Percentiles rank a stretch among this genome's conserved stretches.
Evolutionary conservation across 129 eudicot genomes (phyloP).

Genomic region (Saussurea involucrata): DNA sequence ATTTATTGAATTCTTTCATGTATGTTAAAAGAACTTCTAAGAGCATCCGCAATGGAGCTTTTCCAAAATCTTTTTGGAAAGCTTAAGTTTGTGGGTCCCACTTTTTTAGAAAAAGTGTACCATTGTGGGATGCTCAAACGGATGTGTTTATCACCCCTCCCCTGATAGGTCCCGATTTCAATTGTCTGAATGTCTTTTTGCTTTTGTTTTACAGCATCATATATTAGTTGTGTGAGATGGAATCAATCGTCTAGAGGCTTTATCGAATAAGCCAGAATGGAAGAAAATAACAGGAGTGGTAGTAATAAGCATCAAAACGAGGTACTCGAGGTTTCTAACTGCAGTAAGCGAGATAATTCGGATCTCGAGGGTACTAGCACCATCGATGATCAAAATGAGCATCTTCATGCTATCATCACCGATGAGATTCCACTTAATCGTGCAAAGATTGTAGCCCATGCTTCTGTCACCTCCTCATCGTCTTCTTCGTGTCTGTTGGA

Average conservation of each 20-base stretch:
- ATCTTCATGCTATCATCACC: background rate
- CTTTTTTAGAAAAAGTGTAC: too few species aligned
- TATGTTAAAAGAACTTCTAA: background rate
- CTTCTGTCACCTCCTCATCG: constrained; percentile 27
- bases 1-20: background rate
- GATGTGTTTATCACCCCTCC: background rate
- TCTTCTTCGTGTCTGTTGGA: constrained; percentile 21
- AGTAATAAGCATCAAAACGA: background rate
- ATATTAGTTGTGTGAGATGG: background rate
- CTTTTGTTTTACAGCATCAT: background rate
- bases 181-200: background rate
- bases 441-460: background rate
- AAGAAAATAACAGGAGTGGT: background rate
- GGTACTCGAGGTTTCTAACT: background rate
- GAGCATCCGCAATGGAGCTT: background rate
- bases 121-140: background rate
- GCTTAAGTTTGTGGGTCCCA: background rate
- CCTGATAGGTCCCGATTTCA: background rate
- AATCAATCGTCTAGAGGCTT: background rate
- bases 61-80: too few species aligned
- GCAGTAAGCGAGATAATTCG: background rate
- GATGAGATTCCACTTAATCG: background rate
- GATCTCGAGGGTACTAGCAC: background rate
- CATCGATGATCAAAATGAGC: background rate
- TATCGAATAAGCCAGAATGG: background rate